phyloP scores from a whole-genome alignment of 2,329 filamentous ascomycete genomes.

The Chaetomium olivaceum region DNA sequence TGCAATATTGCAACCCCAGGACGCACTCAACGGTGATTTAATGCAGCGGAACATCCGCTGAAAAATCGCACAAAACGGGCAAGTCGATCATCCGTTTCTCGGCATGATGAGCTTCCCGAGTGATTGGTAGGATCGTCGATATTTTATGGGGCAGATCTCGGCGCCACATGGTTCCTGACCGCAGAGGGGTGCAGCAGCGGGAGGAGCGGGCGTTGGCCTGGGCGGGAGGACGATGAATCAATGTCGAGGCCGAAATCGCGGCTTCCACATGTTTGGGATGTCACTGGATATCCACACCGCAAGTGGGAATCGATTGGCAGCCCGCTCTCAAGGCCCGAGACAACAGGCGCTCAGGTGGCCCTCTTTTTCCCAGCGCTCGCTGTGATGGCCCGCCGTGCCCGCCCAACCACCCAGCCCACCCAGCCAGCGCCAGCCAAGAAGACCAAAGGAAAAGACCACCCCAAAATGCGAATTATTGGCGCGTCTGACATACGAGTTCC shows the following conservation, averaged over 20 bases:
- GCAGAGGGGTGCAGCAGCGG: slow-evolving; percentile 5
- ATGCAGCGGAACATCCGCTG: neutral
- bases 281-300: neutral
- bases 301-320: slow-evolving; percentile 8
- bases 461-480: slow-evolving; percentile 9
- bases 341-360: neutral
- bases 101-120: neutral
- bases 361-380: neutral
- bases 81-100: neutral
- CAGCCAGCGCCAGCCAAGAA: too few relatives aligned
- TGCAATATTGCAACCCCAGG: neutral
- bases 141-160: slow-evolving; percentile 10
- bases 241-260: neutral
- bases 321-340: neutral
- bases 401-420: too few relatives aligned
- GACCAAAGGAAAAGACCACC: slow-evolving; percentile 1
- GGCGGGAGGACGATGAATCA: neutral
- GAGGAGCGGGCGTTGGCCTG: slow-evolving; percentile 1
- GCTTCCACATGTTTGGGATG: slow-evolving; percentile 1
- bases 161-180: slow-evolving; percentile 3
- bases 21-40: neutral
- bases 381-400: neutral
- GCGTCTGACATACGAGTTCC: slow-evolving; percentile 7
- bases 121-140: slow-evolving; percentile 6
- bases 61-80: neutral